Conservation (phyloP, 352 stramenopile species). For the Nothophytophthora sp. region DNA sequence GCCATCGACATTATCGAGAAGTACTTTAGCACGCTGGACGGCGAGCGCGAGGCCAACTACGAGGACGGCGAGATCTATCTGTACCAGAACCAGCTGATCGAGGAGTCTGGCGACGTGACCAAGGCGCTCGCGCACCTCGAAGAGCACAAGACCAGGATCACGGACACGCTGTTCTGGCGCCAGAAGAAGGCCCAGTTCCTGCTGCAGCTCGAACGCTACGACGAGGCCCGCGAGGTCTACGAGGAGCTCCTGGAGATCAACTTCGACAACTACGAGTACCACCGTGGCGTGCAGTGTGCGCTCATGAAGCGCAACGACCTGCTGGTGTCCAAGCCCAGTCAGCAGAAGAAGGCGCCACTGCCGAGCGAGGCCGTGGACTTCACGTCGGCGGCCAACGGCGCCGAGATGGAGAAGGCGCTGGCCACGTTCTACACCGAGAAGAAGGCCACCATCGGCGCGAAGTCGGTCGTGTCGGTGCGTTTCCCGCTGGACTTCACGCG, state of each 20-base stretch:
- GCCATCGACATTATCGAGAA: conserved; percentile 96
- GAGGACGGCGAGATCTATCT: conserved; percentile 97
- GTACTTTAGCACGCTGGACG: conserved; percentile 92
- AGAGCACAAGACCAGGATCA: conserved; percentile 68
- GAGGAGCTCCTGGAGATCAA: conserved; percentile 84
- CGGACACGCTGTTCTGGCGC: conserved; percentile 75
- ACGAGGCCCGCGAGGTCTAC: conserved; percentile 69
- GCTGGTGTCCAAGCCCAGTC: conserved; percentile 31
- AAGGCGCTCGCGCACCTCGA: conserved; percentile 88
- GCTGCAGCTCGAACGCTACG: conserved; percentile 58
- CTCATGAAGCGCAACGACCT: conserved; percentile 62
- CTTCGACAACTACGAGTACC: conserved; percentile 91
- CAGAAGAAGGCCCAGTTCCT: conserved; percentile 80
- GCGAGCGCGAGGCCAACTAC: conserved; percentile 74
- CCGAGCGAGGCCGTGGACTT: conserved; percentile 60
- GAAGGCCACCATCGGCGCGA: conserved; percentile 48
- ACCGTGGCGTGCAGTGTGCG: conserved; percentile 85
- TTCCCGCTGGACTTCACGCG: conserved; percentile 92
- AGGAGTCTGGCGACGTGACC: conserved; percentile 88
- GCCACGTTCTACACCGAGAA: conserved; percentile 49
- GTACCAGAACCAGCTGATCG: conserved; percentile 95
- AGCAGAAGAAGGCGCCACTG: conserved; percentile 35
- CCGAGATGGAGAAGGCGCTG: conserved; percentile 54
- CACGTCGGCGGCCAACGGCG: conserved; percentile 36
- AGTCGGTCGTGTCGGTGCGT: conserved; percentile 83